Base-by-base conservation (phyloP, 345 rosid genomes). In the Salix dunnii region DNA sequence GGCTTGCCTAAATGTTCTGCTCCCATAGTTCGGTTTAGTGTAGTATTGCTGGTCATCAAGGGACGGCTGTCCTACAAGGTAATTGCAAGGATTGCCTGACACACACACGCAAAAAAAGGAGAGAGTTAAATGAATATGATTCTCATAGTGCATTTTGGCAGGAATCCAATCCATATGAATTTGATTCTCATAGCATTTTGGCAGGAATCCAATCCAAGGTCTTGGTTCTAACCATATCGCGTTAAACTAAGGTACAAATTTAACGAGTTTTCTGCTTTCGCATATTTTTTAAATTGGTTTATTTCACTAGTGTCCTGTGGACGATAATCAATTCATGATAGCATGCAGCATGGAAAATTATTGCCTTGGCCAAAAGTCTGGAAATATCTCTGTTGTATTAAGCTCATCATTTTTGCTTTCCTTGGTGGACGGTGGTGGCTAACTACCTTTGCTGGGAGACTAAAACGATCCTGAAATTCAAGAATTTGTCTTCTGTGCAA, bases 11-110 rank as follows among this genome's bases (percentile, higher is more conserved):
- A 79, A 76, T 38, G 73, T 68, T 49, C 81, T 89, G 82, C 72
- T 60, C 13, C 87, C 91, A 69, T 74, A 86, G 76, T 72, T 76
- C 70, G 79, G 79, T 79, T 87, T 89, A 68, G 84, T 67, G 82
- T 79, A 83, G 87, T 67, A 68, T 31, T 86, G 84, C 51, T 89
- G 97, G 61, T 90, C 91, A 66, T 88, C 90, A 13, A 83, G 73
- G 74, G 88, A 80, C 51, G 91, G 75, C 81, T 88, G 90, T 71
- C 91, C 91, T 67, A 85, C 80, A 69, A 92, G 89, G 81, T 89
- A 88, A 75, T 79, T 82, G 72, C 88, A 85, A 67, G 90, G 80
- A 80, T 86, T 79, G 68, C 89, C 92, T 88, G 89, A 73, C 84
- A 68, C 51, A 74, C 20, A 77, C 74, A 78, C 38, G 13, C 7